Evolutionary conservation across 768 basidiomycete species (phyloP), one percentile per base, ranked within the genome.

Genomic region (Kondoa subrosea): DNA sequence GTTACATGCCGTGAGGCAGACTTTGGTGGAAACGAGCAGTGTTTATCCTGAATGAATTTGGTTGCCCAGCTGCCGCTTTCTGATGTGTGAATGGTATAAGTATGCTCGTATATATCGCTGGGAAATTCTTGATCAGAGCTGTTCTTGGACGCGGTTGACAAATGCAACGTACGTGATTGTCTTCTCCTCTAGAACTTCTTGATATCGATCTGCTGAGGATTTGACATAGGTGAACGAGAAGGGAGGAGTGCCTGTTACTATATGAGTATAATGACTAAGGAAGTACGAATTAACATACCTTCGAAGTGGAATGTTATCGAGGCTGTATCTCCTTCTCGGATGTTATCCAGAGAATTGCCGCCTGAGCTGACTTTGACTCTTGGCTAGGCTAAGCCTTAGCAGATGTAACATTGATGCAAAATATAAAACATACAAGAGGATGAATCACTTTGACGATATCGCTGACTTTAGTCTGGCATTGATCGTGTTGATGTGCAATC

Each of bases 161-260:
- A 60, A 4, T 56, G 61, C 16, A 25, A 90, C 81, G 1, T 87
- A 85, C 17, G 88, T 88, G 25, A 91, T 88, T 0, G 90, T 92
- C 74, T 92, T 90, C 21, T 89, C 89, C 77, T 92, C 90, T 4
- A 92, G 81, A n/a, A 91, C 84, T 74, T 86, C 88, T 64, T 84
- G 84, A 56, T 83, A 69, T 27, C 67, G 71, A 32, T 71, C 65
- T n/a, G 73, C 67, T 32, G 86, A 85, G 75, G 87, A 87, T 78
- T 82, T 84, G 76, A 91, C 88, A 77, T 92, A 92, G 0, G 91
- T 91, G 78, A 99, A 96, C 0, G 91, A 87, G 79, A 96, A 99
- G 0, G 95, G 95, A 21, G 95, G 87, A 75, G 89, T 87, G 58
- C 95, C 40, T 21, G 40, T 8, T 8, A n/a, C n/a, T n/a, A n/a